Evolutionary conservation across 176 grass and related monocot species (phyloP).

Genomic region (Oryza meyeriana): DNA sequence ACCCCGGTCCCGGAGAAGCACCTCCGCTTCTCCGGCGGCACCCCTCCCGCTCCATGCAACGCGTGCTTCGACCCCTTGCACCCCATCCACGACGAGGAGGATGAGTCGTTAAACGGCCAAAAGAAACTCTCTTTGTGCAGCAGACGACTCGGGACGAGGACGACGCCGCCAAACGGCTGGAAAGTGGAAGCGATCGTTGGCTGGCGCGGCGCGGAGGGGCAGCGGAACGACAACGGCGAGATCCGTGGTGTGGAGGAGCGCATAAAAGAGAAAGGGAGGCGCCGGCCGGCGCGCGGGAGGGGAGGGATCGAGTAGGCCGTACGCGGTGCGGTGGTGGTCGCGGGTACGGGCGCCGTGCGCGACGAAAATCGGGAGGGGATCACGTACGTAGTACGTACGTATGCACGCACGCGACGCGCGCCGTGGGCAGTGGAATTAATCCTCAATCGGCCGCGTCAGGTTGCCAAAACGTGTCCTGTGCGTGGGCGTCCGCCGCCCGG

Average conservation of each 20-base stretch:
- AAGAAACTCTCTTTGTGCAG: background rate
- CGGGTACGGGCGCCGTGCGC: slow-evolving; percentile 18
- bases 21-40: slow-evolving; percentile 25
- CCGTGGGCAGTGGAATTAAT: slow-evolving; percentile 25
- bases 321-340: background rate
- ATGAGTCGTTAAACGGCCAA: background rate
- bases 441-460: no score
- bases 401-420: background rate
- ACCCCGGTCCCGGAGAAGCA: no score
- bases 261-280: slow-evolving; percentile 11
- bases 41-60: background rate
- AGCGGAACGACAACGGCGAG: slow-evolving; percentile 1
- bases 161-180: slow-evolving; percentile 29
- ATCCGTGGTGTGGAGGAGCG: background rate
- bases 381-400: background rate
- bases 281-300: background rate
- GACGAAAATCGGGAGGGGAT: background rate
- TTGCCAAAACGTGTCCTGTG: no score
- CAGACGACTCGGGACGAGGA: background rate
- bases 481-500: no score
- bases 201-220: background rate
- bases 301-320: no score
- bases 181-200: slow-evolving; percentile 4
- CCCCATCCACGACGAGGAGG: slow-evolving; percentile 42
- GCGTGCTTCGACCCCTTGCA: slow-evolving; percentile 77